Evolutionary conservation across 1,139 yeast species (phyloP).

Genomic region (Diutina mesorugosa): DNA sequence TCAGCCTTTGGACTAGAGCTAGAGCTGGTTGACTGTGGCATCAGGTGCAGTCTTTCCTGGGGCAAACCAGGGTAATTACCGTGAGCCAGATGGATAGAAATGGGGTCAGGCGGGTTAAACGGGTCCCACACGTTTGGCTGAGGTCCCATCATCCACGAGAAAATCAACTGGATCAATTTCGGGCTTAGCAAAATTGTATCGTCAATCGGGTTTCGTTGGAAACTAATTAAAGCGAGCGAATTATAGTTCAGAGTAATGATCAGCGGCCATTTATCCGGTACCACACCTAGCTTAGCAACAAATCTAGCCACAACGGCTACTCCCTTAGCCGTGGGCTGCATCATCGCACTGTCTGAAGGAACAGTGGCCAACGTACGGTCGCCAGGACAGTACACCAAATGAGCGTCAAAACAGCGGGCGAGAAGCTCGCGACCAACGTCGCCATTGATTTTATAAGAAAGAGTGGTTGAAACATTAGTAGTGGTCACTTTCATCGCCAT

Average conservation of each 20-base stretch:
- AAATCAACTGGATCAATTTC: constrained; percentile 51
- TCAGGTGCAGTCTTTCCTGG: neutral
- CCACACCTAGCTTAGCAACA: constrained; percentile 44
- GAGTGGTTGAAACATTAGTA: constrained; percentile 39
- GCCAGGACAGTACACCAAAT: constrained; percentile 62
- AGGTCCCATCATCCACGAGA: constrained; percentile 52
- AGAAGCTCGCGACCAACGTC: constrained; percentile 41
- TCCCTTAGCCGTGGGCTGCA: constrained; percentile 93
- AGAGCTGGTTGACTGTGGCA: neutral
- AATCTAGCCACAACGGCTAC: constrained; percentile 54
- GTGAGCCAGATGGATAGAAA: neutral
- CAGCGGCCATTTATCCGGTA: constrained; percentile 20
- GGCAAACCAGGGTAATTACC: neutral
- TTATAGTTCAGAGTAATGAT: constrained; percentile 46
- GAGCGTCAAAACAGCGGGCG: constrained; percentile 48
- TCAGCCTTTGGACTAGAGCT: neutral
- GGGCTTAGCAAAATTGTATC: constrained; percentile 58
- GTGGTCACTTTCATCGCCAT: constrained; percentile 36
- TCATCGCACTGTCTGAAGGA: constrained; percentile 15
- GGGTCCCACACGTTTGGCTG: constrained; percentile 40
- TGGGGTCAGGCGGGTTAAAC: neutral
- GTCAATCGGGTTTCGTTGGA: constrained; percentile 52
- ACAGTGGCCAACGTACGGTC: constrained; percentile 41
- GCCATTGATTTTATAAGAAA: constrained; percentile 45
- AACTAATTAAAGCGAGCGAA: constrained; percentile 55